Percentiles rank a stretch among this genome's conserved stretches.
Evolutionary conservation across 352 stramenopile genomes (phyloP).

Genomic region (Globisporangium acanthophoron): DNA sequence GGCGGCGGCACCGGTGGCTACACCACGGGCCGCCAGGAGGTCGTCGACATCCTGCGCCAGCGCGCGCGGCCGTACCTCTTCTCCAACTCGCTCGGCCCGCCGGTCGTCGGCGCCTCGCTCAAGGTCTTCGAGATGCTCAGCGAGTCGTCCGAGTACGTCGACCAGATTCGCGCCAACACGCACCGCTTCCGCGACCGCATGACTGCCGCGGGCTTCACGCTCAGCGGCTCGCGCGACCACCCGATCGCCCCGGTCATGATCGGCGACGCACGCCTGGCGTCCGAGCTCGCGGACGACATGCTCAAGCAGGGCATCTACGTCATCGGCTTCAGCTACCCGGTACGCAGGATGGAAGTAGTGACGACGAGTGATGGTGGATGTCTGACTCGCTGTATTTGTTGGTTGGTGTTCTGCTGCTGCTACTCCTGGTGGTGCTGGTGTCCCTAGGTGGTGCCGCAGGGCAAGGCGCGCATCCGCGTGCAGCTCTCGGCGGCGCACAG

Average conservation of each 20-base stretch:
- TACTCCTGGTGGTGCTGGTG: no score
- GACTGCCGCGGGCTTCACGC: constrained; percentile 85
- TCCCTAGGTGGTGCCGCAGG: constrained; percentile 84
- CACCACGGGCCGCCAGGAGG: constrained; percentile 84
- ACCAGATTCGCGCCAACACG: constrained; percentile 88
- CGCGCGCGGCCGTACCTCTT: constrained; percentile 91
- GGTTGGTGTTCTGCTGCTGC: neutral
- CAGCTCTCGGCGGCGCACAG: constrained; percentile 91
- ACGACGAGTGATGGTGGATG: neutral
- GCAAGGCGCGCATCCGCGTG: constrained; percentile 89
- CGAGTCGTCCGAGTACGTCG: constrained; percentile 76
- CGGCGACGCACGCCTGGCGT: constrained; percentile 86
- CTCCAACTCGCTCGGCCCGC: constrained; percentile 90
- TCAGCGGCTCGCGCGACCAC: constrained; percentile 85
- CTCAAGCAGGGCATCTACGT: constrained; percentile 92
- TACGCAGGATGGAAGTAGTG: constrained; percentile 25
- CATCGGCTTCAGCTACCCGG: constrained; percentile 93
- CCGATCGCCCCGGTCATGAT: constrained; percentile 92
- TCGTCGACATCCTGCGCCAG: constrained; percentile 91
- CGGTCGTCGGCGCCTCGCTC: constrained; percentile 91
- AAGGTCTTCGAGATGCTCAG: constrained; percentile 93
- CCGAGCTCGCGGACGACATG: constrained; percentile 89
- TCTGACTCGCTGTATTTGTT: neutral
- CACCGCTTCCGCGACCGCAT: constrained; percentile 91
- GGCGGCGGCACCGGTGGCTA: constrained; percentile 92